A percentile compares a stretch with the other conserved stretches of the same genome.
Evolutionary conservation across 1,139 yeast genomes (phyloP).

Genomic region (Arxiozyma heterogenica): DNA sequence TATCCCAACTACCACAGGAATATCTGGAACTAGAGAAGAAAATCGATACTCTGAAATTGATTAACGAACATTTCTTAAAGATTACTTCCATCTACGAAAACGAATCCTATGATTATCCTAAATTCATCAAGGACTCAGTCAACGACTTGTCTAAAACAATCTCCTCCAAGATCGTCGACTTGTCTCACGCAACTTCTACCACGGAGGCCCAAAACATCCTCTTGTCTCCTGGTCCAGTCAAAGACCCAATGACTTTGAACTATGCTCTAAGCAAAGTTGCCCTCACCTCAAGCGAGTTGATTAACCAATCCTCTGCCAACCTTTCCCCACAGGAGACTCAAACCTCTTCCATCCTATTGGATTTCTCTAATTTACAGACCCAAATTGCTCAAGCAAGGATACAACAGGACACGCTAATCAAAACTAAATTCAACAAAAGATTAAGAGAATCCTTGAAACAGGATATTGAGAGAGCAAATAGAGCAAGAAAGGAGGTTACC

Average conservation of each 20-base stretch:
- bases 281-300: slow-evolving; percentile 37
- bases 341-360: slow-evolving; percentile 41
- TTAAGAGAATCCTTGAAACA: slow-evolving; percentile 56
- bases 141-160: slow-evolving; percentile 64
- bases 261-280: slow-evolving; percentile 80
- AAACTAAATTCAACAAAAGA: slow-evolving; percentile 60
- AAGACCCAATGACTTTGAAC: slow-evolving; percentile 75
- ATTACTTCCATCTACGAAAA: slow-evolving; percentile 64
- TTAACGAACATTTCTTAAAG: slow-evolving; percentile 63
- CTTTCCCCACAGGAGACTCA: slow-evolving; percentile 28
- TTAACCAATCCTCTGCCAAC: slow-evolving; percentile 20
- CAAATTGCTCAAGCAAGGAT: slow-evolving; percentile 78
- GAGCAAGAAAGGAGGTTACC: slow-evolving; percentile 68
- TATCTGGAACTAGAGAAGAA: slow-evolving; percentile 65
- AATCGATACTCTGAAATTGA: slow-evolving; percentile 64
- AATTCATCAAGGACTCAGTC: slow-evolving; percentile 63
- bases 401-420: slow-evolving; percentile 72
- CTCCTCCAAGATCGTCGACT: slow-evolving; percentile 54
- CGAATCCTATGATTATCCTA: slow-evolving; percentile 84
- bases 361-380: slow-evolving; percentile 46
- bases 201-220: slow-evolving; percentile 78
- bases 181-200: slow-evolving; percentile 69
- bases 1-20: slow-evolving; percentile 76
- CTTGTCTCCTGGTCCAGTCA: slow-evolving; percentile 45
- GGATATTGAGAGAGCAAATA: slow-evolving; percentile 55